Conservation (phyloP, 139 green algal species). For the Chlorella sp. region DNA sequence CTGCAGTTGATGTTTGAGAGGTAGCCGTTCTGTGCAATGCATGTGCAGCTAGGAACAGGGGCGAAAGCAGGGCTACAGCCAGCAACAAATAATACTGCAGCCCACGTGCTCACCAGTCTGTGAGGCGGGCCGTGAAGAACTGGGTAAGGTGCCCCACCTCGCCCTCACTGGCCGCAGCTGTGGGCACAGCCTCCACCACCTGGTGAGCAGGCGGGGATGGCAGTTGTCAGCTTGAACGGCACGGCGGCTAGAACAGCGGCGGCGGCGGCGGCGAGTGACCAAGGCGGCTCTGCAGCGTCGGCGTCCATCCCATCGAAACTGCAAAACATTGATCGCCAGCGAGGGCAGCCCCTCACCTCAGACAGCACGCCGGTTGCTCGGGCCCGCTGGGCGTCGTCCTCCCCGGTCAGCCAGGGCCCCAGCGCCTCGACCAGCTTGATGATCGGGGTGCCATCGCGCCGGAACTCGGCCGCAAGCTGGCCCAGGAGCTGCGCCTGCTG, state of each 20-base stretch:
- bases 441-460: background rate
- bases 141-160: conserved; percentile 38
- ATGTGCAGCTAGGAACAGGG: too few relatives aligned
- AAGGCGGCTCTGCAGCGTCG: background rate
- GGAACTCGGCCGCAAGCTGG: background rate
- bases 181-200: conserved; percentile 32
- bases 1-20: too few relatives aligned
- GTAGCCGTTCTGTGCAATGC: too few relatives aligned
- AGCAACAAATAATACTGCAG: too few relatives aligned
- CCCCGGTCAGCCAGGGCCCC: conserved; percentile 33
- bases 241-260: background rate
- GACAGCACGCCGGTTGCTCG: conserved; percentile 34
- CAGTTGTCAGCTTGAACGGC: too few relatives aligned
- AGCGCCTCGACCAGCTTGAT: conserved; percentile 36
- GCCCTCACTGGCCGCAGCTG: background rate
- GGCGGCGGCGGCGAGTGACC: background rate
- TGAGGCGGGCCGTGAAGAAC: conserved; percentile 48
- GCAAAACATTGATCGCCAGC: background rate
- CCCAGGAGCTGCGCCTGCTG: background rate
- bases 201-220: background rate
- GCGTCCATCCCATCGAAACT: background rate
- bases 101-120: conserved; percentile 26
- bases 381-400: conserved; percentile 26
- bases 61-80: too few relatives aligned
- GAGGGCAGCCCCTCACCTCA: conserved; percentile 3